Evolutionary conservation across 352 stramenopile species (phyloP).

Genomic region (Phytophthora agathidicida): DNA sequence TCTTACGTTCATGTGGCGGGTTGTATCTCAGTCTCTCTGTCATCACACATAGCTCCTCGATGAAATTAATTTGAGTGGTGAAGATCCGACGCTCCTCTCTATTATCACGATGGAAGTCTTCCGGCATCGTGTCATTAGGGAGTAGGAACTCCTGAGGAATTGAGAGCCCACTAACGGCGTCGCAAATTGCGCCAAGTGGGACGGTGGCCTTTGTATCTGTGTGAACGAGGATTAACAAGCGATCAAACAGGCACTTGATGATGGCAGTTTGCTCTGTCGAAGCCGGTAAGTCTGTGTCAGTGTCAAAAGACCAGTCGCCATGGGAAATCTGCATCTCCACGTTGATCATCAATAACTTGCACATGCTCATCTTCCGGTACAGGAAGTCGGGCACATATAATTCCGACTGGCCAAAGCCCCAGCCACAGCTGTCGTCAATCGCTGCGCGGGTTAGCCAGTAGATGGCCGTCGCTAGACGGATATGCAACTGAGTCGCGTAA

Average conservation of each 20-base stretch:
- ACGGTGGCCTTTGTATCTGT: conserved; percentile 35
- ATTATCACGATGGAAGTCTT: conserved; percentile 37
- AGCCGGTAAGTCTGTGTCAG: conserved; percentile 70
- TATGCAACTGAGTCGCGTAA: conserved; percentile 74
- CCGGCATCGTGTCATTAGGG: conserved; percentile 33
- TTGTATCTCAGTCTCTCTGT: conserved; percentile 74
- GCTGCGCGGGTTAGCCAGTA: conserved; percentile 81
- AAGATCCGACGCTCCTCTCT: conserved; percentile 58
- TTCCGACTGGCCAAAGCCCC: conserved; percentile 82
- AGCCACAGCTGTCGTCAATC: conserved; percentile 81
- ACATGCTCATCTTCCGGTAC: conserved; percentile 80
- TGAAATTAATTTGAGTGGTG: conserved; percentile 70
- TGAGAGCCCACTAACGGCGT: conserved; percentile 48
- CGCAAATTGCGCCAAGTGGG: conserved; percentile 64
- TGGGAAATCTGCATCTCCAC: conserved; percentile 81
- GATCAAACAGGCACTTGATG: conserved; percentile 70
- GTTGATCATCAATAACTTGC: conserved; percentile 84
- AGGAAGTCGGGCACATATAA: conserved; percentile 78
- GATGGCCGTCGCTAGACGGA: conserved; percentile 80
- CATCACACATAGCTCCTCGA: conserved; percentile 76
- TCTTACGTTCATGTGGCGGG: conserved; percentile 63
- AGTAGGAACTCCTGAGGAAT: conserved; percentile 59
- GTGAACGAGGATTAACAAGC: conserved; percentile 58
- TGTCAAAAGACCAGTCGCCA: conserved; percentile 62
- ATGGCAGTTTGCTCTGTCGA: conserved; percentile 62